These are phyloP conservation scores for Sordaria brevicollis DNA, from an alignment of 495 filamentous ascomycete species.

Conservation along the genomic window DNA sequence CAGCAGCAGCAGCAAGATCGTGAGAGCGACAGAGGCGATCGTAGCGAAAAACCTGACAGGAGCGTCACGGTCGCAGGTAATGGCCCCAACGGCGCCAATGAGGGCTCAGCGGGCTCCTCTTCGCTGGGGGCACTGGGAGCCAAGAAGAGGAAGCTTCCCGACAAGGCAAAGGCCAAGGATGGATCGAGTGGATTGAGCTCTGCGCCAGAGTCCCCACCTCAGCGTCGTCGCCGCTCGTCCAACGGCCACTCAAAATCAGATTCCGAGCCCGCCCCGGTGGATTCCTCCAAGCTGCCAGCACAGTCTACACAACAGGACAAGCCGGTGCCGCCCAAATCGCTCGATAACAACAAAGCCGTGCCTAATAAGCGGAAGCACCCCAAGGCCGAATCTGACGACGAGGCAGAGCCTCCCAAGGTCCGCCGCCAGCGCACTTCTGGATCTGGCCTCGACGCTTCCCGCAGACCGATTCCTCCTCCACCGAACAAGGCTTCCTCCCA, in stretches of 20 bases:
- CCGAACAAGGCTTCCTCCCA: constrained; percentile 15
- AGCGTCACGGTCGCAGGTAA: constrained; percentile 9
- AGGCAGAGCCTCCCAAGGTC: constrained; percentile 34
- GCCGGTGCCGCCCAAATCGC: constrained; percentile 14
- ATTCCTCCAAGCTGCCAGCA: constrained; percentile 21
- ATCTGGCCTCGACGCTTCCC: constrained; percentile 26
- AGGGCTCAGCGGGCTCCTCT: constrained; percentile 6
- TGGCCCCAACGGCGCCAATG: constrained; percentile 1
- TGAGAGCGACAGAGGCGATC: constrained; percentile 19
- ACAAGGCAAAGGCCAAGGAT: constrained; percentile 34
- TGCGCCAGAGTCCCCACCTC: constrained; percentile 38
- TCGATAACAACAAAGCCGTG: constrained; percentile 22
- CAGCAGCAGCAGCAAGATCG: constrained; percentile 5
- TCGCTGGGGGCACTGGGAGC: constrained; percentile 16
- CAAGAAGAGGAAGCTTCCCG: constrained; percentile 41
- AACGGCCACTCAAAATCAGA: constrained; percentile 34
- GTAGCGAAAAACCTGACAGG: constrained; percentile 20
- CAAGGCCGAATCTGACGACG: constrained; percentile 39
- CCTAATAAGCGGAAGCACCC: constrained; percentile 35
- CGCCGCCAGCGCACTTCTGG: constrained; percentile 39
- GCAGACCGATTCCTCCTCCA: constrained; percentile 17
- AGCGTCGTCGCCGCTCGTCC: constrained; percentile 30
- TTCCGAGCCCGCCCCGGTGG: constrained; percentile 31
- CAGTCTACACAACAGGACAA: constrained; percentile 23
- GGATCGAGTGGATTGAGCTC: constrained; percentile 45